Percentiles rank a stretch among this genome's conserved stretches.
Conservation (phyloP, 2,329 filamentous ascomycete species). For the Proliferodiscus dingleyae region DNA sequence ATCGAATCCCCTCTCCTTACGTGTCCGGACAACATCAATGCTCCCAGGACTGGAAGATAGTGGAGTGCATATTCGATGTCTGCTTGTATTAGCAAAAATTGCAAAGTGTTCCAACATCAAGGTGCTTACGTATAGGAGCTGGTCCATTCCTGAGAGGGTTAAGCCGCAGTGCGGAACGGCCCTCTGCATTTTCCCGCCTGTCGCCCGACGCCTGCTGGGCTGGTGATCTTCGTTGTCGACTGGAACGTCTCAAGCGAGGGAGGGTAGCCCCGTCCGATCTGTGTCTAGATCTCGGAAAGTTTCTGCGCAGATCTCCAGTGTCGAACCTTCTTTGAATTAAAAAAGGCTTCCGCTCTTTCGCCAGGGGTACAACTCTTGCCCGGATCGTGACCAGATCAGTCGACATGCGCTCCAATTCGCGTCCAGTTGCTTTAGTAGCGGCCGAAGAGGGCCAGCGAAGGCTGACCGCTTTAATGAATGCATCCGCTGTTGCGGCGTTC, state of each 20-base stretch:
- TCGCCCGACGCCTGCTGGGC: constrained; percentile 6
- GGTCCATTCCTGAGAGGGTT: constrained; percentile 20
- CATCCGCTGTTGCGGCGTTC: constrained; percentile 39
- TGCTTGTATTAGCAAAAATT: constrained; percentile 21
- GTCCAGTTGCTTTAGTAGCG: constrained; percentile 2
- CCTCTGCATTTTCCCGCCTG: neutral
- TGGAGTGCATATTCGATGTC: constrained; percentile 45
- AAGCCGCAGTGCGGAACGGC: neutral
- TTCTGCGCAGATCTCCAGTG: constrained; percentile 42
- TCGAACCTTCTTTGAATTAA: constrained; percentile 47
- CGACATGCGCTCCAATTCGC: neutral
- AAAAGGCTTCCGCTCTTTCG: constrained; percentile 40
- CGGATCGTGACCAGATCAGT: constrained; percentile 34
- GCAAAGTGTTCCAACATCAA: neutral
- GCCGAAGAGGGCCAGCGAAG: constrained; percentile 33
- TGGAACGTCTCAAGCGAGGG: constrained; percentile 16
- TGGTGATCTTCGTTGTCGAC: constrained; percentile 17
- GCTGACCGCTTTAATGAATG: constrained; percentile 40
- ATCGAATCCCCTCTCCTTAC: constrained; percentile 48
- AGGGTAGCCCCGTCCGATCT: neutral
- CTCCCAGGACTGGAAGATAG: constrained; percentile 49
- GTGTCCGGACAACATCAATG: constrained; percentile 50
- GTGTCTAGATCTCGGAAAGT: constrained; percentile 34
- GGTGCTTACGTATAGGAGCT: constrained; percentile 44
- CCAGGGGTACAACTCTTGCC: constrained; percentile 40